Percentiles rank a stretch among this genome's conserved stretches.
phyloP scores from a whole-genome alignment of 2,329 filamentous ascomycete species.

The Stagonosporopsis vannaccii region DNA sequence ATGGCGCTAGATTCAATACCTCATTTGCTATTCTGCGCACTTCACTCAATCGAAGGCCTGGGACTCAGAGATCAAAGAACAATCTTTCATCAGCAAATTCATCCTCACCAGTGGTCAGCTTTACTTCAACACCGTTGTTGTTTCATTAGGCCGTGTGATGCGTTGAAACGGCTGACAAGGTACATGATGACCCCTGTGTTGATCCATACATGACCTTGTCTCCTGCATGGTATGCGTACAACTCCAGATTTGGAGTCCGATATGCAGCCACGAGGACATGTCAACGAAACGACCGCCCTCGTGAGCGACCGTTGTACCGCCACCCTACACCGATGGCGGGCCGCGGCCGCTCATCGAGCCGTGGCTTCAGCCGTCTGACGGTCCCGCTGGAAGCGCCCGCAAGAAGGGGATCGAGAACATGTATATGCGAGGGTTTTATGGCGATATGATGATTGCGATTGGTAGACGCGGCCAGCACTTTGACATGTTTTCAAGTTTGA shows the following conservation, averaged over 20 bases:
- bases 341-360: conserved; percentile 25
- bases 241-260: conserved; percentile 13
- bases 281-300: conserved; percentile 9
- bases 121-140: neutral
- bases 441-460: neutral
- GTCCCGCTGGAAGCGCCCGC: conserved; percentile 22
- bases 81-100: neutral
- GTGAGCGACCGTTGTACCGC: neutral
- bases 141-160: neutral
- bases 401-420: neutral
- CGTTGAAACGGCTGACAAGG: neutral
- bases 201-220: conserved; percentile 10
- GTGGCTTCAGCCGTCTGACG: conserved; percentile 18
- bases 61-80: neutral
- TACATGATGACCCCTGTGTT: conserved; percentile 2
- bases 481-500: neutral
- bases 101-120: neutral
- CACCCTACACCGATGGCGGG: conserved; percentile 24
- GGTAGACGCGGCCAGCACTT: neutral
- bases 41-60: neutral
- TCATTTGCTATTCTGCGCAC: neutral
- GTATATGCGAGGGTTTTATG: neutral
- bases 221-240: conserved; percentile 16
- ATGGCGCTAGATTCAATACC: neutral
- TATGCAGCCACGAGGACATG: conserved; percentile 3